Evolutionary conservation across 2,329 filamentous ascomycete species (phyloP).

Genomic region (Fusarium humuli): DNA sequence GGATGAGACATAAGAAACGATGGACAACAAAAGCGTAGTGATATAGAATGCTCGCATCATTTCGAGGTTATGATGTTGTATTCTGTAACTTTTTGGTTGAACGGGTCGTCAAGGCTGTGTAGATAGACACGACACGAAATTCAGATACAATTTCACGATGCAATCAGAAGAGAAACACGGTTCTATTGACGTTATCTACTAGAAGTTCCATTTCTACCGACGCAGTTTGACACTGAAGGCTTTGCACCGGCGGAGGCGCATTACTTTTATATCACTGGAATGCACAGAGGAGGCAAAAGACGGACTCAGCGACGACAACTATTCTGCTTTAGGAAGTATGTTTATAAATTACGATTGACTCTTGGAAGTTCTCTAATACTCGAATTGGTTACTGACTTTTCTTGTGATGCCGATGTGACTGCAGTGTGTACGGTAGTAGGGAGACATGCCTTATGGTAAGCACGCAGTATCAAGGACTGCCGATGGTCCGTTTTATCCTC

Average conservation of each 20-base stretch:
- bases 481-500: neutral
- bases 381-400: neutral
- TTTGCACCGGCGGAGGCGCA: conserved; percentile 7
- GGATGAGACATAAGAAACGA: conserved; percentile 23
- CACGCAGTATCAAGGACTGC: neutral
- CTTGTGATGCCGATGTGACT: neutral
- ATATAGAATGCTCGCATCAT: neutral
- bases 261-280: conserved; percentile 17
- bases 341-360: neutral
- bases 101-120: neutral
- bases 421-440: neutral
- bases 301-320: conserved; percentile 2
- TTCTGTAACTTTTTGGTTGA: neutral
- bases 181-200: neutral
- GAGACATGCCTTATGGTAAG: neutral
- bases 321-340: neutral
- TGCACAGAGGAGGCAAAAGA: conserved; percentile 16
- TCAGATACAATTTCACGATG: neutral
- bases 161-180: neutral
- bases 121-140: neutral
- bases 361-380: neutral
- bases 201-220: neutral
- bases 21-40: conserved; percentile 18
- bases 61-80: neutral
- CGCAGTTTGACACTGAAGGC: neutral